A percentile compares a stretch with the other conserved stretches of the same genome.
These are phyloP conservation scores for Plasmodium vivax DNA, from an alignment of 169 alveolate species.

Conservation along the genomic window DNA sequence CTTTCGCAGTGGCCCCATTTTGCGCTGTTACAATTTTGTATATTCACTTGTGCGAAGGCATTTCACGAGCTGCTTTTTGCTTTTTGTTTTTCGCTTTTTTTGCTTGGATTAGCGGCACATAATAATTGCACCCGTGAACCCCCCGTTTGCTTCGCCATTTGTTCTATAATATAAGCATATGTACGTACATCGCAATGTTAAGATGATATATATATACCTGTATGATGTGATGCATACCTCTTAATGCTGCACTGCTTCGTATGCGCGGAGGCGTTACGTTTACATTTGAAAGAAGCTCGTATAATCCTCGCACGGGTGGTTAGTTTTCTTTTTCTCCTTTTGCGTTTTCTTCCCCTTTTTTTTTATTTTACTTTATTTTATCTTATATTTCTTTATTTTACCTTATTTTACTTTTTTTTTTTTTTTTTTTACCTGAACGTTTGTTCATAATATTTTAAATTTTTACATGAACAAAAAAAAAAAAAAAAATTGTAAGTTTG, in stretches of 20 bases:
- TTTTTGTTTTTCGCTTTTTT: too few relatives aligned
- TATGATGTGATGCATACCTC: not conserved
- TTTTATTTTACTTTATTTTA: not conserved
- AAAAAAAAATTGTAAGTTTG: not conserved
- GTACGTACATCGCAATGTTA: not conserved
- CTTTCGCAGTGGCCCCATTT: not conserved
- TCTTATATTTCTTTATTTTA: not conserved
- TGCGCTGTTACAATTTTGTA: not conserved
- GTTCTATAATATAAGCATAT: not conserved
- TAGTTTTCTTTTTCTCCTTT: not conserved
- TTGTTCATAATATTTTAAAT: not conserved
- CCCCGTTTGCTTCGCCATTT: not conserved
- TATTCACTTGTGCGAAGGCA: not conserved
- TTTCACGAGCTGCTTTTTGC: not conserved
- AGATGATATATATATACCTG: not conserved
- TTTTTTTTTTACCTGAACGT: not conserved
- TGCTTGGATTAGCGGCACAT: not conserved
- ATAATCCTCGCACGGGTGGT: not conserved
- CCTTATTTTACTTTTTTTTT: not conserved
- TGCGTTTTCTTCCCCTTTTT: not conserved
- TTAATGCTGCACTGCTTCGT: not conserved
- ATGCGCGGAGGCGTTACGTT: not conserved
- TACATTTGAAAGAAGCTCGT: not conserved
- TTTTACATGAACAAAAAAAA: not conserved
- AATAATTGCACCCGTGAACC: not conserved